Conservation (phyloP, 805 yeast genomes). For the Candida verbasci region DNA sequence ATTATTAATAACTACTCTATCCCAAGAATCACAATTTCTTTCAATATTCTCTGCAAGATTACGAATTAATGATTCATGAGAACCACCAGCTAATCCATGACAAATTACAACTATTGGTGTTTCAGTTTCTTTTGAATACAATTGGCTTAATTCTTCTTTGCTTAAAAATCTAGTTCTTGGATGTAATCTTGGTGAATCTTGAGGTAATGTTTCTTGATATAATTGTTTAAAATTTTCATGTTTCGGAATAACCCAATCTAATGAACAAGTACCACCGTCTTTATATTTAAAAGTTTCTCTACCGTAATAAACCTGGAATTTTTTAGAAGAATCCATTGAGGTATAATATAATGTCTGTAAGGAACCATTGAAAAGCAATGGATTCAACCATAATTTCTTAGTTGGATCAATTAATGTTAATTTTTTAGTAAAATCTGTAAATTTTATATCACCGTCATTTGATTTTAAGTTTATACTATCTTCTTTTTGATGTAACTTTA, state of each 20-base stretch:
- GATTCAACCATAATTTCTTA: slow-evolving; percentile 51
- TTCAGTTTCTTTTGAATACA: slow-evolving; percentile 14
- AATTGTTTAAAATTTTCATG: slow-evolving; percentile 21
- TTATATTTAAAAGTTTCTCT: slow-evolving; percentile 53
- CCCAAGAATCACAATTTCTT: slow-evolving; percentile 39
- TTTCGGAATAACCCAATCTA: slow-evolving; percentile 61
- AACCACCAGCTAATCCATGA: slow-evolving; percentile 83
- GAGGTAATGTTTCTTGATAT: slow-evolving; percentile 28
- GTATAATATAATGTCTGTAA: slow-evolving; percentile 74
- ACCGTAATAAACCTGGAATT: slow-evolving; percentile 65
- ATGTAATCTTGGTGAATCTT: slow-evolving; percentile 38
- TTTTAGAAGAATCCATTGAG: slow-evolving; percentile 45
- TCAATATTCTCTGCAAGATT: slow-evolving; percentile 45
- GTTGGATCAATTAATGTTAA: slow-evolving; percentile 19
- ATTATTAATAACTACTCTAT: slow-evolving; percentile 63
- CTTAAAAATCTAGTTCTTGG: slow-evolving; percentile 51
- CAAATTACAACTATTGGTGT: slow-evolving; percentile 60
- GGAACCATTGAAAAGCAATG: slow-evolving; percentile 65
- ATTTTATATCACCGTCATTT: slow-evolving; percentile 8
- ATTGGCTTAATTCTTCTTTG: slow-evolving; percentile 37
- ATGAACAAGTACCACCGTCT: slow-evolving; percentile 71
- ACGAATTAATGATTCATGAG: slow-evolving; percentile 74
- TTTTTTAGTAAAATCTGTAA: slow-evolving; percentile 14
- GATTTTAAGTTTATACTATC: slow-evolving; percentile 15
- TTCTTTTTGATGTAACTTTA: slow-evolving; percentile 21